Conservation (phyloP, 2,329 filamentous ascomycete genomes). For the Trichoderma citrinoviride region DNA sequence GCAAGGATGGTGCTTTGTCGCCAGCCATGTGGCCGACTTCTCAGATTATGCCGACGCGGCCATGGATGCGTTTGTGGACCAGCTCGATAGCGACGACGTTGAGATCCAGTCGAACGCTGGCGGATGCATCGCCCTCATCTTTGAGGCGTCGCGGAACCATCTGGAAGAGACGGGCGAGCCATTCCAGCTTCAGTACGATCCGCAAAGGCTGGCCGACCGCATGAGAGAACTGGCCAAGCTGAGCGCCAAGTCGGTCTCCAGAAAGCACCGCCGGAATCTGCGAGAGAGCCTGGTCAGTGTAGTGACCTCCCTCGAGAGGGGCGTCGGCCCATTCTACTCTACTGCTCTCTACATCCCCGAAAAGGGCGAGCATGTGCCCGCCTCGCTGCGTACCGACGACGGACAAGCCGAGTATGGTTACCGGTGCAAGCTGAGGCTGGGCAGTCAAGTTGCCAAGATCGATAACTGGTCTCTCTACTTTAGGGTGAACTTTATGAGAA, state of each 20-base stretch:
- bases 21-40: conserved; percentile 72
- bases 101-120: conserved; percentile 75
- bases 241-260: conserved; percentile 50
- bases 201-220: conserved; percentile 47
- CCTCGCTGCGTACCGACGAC: conserved; percentile 41
- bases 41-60: conserved; percentile 68
- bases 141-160: conserved; percentile 62
- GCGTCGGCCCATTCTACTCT: conserved; percentile 55
- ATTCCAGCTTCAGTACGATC: conserved; percentile 51
- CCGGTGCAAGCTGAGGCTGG: conserved; percentile 49
- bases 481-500: conserved; percentile 48
- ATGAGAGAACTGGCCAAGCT: conserved; percentile 48
- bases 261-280: conserved; percentile 47
- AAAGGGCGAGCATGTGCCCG: conserved; percentile 44
- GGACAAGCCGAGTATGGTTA: conserved; percentile 52
- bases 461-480: conserved; percentile 52
- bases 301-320: conserved; percentile 53
- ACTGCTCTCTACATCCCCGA: conserved; percentile 43
- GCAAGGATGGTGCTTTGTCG: conserved; percentile 76
- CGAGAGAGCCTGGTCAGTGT: conserved; percentile 51
- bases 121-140: conserved; percentile 77
- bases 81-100: conserved; percentile 72
- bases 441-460: conserved; percentile 45
- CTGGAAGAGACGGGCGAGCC: conserved; percentile 50
- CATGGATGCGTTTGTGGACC: conserved; percentile 79